phyloP scores from a whole-genome alignment of 192 early-diverging fungal genomes.

The Coemansia asiatica region DNA sequence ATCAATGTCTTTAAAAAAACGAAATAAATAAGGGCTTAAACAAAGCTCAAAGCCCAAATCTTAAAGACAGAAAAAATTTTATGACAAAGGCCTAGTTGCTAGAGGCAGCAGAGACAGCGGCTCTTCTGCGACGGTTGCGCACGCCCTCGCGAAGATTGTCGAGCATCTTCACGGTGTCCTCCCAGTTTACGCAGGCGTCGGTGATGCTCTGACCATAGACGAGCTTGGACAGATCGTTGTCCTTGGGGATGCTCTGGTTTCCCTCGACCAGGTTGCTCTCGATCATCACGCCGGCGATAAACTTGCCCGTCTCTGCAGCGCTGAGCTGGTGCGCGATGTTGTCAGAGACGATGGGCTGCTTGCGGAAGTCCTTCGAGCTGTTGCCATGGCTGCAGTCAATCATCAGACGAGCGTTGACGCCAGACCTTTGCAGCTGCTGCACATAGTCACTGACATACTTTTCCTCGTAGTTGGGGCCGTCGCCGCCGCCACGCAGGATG shows the following conservation, averaged over 20 bases:
- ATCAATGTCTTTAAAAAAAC: background rate
- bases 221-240: slow-evolving; percentile 69
- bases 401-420: slow-evolving; percentile 71
- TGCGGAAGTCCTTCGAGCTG: slow-evolving; percentile 79
- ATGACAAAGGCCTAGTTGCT: slow-evolving; percentile 3
- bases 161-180: slow-evolving; percentile 77
- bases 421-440: slow-evolving; percentile 61
- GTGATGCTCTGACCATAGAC: slow-evolving; percentile 89
- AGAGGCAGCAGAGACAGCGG: slow-evolving; percentile 14
- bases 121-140: slow-evolving; percentile 60
- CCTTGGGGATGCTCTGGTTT: slow-evolving; percentile 70
- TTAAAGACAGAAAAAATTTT: background rate
- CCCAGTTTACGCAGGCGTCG: slow-evolving; percentile 93
- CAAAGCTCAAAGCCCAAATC: no score
- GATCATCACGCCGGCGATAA: slow-evolving; percentile 94
- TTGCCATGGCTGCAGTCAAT: slow-evolving; percentile 97
- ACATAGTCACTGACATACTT: slow-evolving; percentile 62
- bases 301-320: slow-evolving; percentile 64
- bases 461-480: slow-evolving; percentile 89
- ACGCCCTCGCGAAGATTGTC: slow-evolving; percentile 74
- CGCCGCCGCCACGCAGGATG: slow-evolving; percentile 84
- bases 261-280: slow-evolving; percentile 91
- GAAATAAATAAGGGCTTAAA: no score
- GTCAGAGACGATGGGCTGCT: slow-evolving; percentile 80
- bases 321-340: slow-evolving; percentile 65